Evolutionary conservation across 768 basidiomycete species (phyloP), one percentile per base, ranked within the genome.

Genomic region (Mycena rebaudengoi): DNA sequence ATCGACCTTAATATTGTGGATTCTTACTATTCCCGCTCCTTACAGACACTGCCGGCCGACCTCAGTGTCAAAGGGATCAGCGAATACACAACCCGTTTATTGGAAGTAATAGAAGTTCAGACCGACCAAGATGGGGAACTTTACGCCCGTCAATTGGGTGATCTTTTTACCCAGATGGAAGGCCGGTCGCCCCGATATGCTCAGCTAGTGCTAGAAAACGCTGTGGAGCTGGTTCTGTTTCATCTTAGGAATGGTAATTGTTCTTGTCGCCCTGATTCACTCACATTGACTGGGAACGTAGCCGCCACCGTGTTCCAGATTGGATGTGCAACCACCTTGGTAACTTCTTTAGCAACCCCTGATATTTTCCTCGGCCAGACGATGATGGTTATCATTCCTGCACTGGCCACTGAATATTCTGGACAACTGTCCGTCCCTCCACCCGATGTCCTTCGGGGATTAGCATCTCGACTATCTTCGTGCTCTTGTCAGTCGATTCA

Each of bases 351-450:
- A 10, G 74, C 75, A 3, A 83, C 88, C 35, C 64, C 69, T 0
- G 75, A 78, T 18, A 63, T 69, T 25, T 69, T 69, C 16, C 63
- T 81, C 13, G 84, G 86, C 14, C 84, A 90, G 12, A 92, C 91
- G 1, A 70, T 86, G 33, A 82, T 90, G 71, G 84, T 91, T 20
- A 82, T 94, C n/a, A 70, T 83, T n/a, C 80, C 87, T 10, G 93
- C 93, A 3, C 74, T 91, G 39, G 80, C 86, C n/a, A 84, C 83
- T 60, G 91, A 92, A 72, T 85, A 87, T 66, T 83, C 83, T 51
- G 81, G 82, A 21, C 78, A 76, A 46, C 70, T 86, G 44, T 77
- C 88, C n/a, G 73, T 86, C 33, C 70, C 86, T 8, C 86, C 89
- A 1, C 48, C 68, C 44, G 79, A 82, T 30, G 71, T 89, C 48